A percentile compares a stretch with the other conserved stretches of the same genome.
Evolutionary conservation across 495 filamentous ascomycete genomes (phyloP).

Genomic region (Parmelia sp.): DNA sequence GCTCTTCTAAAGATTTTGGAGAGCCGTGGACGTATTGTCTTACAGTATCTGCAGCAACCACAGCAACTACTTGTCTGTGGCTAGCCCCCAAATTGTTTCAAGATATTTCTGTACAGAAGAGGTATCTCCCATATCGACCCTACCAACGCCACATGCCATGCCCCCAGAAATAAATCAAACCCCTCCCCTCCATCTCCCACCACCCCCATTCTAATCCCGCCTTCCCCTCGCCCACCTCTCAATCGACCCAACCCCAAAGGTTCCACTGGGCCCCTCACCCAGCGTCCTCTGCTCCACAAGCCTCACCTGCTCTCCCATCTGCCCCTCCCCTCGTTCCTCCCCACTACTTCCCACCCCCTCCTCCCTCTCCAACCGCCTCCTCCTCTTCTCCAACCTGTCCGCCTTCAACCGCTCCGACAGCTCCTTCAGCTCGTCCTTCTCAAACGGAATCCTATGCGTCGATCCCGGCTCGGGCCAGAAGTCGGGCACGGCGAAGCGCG

Average conservation of each 20-base stretch:
- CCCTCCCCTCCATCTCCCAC: background rate
- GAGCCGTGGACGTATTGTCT: background rate
- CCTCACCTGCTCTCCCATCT: background rate
- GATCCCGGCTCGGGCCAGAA: slow-evolving; percentile 91
- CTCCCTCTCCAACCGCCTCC: slow-evolving; percentile 51
- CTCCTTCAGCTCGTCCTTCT: slow-evolving; percentile 75
- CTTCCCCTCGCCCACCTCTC: slow-evolving; percentile 15
- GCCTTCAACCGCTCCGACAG: slow-evolving; percentile 69
- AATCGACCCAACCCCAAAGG: slow-evolving; percentile 14
- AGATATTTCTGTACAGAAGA: too few species aligned
- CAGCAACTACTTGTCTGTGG: background rate
- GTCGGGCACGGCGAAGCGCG: slow-evolving; percentile 74
- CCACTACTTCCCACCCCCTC: slow-evolving; percentile 18
- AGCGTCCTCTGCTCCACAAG: background rate
- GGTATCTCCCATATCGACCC: background rate
- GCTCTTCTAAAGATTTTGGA: too few species aligned
- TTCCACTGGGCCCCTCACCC: background rate
- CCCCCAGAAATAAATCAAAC: background rate
- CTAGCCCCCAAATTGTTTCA: background rate
- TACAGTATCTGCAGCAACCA: background rate
- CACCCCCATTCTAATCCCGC: background rate
- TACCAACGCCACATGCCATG: background rate
- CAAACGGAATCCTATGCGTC: slow-evolving; percentile 81
- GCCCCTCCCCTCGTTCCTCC: background rate
- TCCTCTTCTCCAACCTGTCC: slow-evolving; percentile 52